phyloP scores from a whole-genome alignment of 2,329 filamentous ascomycete species.

The Grosmannia serpens region DNA sequence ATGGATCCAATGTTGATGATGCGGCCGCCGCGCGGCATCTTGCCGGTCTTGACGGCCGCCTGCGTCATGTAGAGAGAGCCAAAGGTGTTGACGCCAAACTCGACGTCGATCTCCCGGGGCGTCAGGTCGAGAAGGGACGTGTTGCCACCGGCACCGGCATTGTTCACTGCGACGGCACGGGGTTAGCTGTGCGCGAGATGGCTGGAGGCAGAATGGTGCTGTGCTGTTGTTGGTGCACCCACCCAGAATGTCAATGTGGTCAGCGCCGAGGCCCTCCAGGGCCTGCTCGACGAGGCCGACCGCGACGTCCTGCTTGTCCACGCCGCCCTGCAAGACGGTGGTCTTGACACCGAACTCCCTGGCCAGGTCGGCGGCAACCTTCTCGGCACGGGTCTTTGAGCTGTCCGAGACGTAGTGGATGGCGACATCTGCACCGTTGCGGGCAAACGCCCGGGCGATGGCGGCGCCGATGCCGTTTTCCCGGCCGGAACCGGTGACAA shows the following conservation, averaged over 20 bases:
- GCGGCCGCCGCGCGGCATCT: constrained; percentile 24
- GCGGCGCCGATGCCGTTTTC: constrained; percentile 32
- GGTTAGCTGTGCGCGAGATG: no score
- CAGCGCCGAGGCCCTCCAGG: constrained; percentile 19
- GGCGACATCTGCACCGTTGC: constrained; percentile 27
- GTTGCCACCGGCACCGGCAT: constrained; percentile 19
- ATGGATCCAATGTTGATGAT: constrained; percentile 22
- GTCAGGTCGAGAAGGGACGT: constrained; percentile 13
- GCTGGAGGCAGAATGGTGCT: no score
- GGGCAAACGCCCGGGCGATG: constrained; percentile 26
- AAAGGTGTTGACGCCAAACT: constrained; percentile 22
- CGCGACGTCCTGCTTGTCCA: constrained; percentile 21
- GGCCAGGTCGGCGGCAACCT: constrained; percentile 13
- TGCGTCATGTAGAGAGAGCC: constrained; percentile 24
- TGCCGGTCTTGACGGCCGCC: constrained; percentile 15
- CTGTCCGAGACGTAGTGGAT: constrained; percentile 28
- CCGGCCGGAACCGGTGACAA: constrained; percentile 32
- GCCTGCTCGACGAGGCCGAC: constrained; percentile 22
- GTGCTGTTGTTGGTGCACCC: no score
- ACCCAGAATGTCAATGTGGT: constrained; percentile 31
- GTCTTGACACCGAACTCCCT: constrained; percentile 18
- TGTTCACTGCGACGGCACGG: constrained; percentile 21
- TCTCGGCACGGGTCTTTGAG: constrained; percentile 18
- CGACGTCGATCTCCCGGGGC: constrained; percentile 16
- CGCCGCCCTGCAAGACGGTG: constrained; percentile 21